Percentiles rank a stretch among this genome's conserved stretches.
Evolutionary conservation across 2,329 filamentous ascomycete genomes (phyloP).

Genomic region (Fusarium illudens): DNA sequence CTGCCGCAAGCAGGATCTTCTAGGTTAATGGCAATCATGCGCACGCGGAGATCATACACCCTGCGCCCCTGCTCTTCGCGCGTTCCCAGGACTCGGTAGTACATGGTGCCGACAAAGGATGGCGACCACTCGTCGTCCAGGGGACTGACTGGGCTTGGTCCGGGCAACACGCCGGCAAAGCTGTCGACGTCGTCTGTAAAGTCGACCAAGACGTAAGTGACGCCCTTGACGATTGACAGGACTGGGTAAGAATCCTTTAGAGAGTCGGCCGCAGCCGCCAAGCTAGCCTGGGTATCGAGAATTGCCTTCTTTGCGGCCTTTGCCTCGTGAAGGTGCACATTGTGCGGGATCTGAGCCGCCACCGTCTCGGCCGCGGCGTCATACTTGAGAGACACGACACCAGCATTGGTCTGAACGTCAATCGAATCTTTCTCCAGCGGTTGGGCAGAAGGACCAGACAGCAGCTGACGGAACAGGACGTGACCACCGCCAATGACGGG

Average conservation of each 20-base stretch:
- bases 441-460: background rate
- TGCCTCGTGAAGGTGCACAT: conserved; percentile 15
- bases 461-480: conserved; percentile 14
- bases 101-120: background rate
- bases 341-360: conserved; percentile 18
- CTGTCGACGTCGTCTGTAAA: conserved; percentile 1
- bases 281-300: background rate
- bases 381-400: conserved; percentile 4
- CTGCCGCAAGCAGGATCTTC: background rate
- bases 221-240: conserved; percentile 3
- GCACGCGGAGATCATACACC: background rate
- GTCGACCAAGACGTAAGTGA: conserved; percentile 2
- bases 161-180: conserved; percentile 5
- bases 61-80: background rate
- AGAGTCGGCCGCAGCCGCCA: background rate
- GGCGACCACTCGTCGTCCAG: background rate
- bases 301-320: background rate
- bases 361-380: conserved; percentile 7
- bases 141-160: background rate
- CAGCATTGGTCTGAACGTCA: background rate
- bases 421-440: background rate
- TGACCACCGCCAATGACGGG: conserved; percentile 24
- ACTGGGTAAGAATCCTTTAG: background rate
- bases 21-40: background rate
- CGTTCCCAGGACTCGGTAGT: background rate